Base-by-base conservation (phyloP, 176 grass and related monocot species). In the Oryza officinalis region DNA sequence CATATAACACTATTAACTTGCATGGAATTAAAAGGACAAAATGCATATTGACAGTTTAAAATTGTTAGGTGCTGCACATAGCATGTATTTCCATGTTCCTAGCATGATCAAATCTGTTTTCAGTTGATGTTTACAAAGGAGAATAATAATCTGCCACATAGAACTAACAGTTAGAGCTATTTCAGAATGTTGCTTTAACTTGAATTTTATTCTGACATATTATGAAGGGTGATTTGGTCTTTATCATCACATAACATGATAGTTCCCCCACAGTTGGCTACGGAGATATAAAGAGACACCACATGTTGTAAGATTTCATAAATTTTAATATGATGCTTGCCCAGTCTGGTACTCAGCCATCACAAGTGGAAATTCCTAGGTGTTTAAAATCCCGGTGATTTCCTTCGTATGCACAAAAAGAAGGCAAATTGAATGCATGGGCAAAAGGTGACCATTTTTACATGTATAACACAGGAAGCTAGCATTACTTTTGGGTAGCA, bases 171-270 rank as follows among this genome's bases (percentile, higher is more conserved):
- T 69, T 37, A 69, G 9, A 13, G 13, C 43, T 74, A 59, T 74
- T 83, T 71, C 25, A 8, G 40, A 8, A 60, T 77, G 28, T 35
- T 64, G 35, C 23, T 79, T 41, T 64, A 63, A 69, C 47, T 59
- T 45, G 7, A 84, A 80, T 46, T 77, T 82, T 77, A 65, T 75
- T 75, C 27, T 11, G 8, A 27, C 30, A 27, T 26, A 41, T 27
- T 79, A n/a, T 80, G 22, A 86, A 65, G 66, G 41, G 31, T 52
- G 10, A 72, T 72, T 37, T 71, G 12, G 44, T 44, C 50, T 74
- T 74, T 74, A 63, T 47, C 65, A 35, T 65, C 54, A 49, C 13
- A 4, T 35, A 71, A 28, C 10, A 80, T 70, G 46, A 70, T 31
- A 38, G 78, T 28, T 71, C 59, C 18, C 28, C 59, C 12, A 17